phyloP scores from a whole-genome alignment of 2,329 filamentous ascomycete genomes.

The Sclerotinia nivalis region DNA sequence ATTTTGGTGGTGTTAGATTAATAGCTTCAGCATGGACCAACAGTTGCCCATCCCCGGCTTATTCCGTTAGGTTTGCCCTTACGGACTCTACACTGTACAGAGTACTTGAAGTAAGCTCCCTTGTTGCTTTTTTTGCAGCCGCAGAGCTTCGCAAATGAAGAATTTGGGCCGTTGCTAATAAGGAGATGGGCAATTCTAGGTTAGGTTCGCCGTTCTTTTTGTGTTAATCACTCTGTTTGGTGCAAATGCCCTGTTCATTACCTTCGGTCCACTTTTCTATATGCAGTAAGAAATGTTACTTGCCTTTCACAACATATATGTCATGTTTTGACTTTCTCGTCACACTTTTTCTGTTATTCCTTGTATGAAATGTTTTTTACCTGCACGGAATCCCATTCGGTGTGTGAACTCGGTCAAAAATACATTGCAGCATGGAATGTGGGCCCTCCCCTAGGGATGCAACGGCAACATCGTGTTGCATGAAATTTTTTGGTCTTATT shows the following conservation, averaged over 20 bases:
- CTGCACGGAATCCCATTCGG: conserved; percentile 8
- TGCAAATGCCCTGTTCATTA: not conserved
- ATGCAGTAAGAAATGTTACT: conserved; percentile 25
- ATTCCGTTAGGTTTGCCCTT: conserved; percentile 4
- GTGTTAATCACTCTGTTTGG: not conserved
- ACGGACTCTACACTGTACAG: not conserved
- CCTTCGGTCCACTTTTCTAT: conserved; percentile 11
- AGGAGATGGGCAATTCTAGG: not conserved
- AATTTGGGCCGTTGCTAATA: not conserved
- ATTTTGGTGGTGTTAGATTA: conserved; percentile 20
- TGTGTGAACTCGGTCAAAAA: conserved; percentile 14
- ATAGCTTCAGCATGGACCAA: conserved; percentile 20
- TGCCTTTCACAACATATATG: conserved; percentile 22
- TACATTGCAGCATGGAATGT: conserved; percentile 9
- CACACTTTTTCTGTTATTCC: conserved; percentile 15
- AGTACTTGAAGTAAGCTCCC: not conserved
- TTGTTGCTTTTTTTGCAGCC: not conserved
- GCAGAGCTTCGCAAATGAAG: not conserved
- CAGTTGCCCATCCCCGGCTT: conserved; percentile 9
- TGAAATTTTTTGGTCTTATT: conserved; percentile 1
- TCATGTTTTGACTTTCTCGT: conserved; percentile 20
- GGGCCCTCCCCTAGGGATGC: conserved; percentile 17
- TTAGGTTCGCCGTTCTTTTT: not conserved
- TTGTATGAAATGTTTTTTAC: conserved; percentile 9
- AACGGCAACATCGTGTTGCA: conserved; percentile 22